Evolutionary conservation across 2,329 filamentous ascomycete genomes (phyloP).

Genomic region (Aspergillus puulaauensis): DNA sequence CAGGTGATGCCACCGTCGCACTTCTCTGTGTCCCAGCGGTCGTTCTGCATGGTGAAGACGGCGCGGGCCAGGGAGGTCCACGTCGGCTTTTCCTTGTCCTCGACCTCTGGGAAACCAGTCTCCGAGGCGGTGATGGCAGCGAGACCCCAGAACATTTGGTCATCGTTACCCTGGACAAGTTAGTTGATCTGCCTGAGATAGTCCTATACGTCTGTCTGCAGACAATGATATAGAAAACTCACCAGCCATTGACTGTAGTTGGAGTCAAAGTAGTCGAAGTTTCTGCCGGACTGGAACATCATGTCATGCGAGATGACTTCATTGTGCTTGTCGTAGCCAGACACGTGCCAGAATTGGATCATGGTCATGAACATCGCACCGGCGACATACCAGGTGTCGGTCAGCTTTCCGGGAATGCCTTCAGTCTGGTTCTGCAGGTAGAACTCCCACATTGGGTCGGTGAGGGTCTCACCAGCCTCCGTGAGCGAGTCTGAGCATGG

Average conservation of each 20-base stretch:
- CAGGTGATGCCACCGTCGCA: conserved; percentile 77
- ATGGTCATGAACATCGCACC: conserved; percentile 68
- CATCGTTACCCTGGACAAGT: conserved; percentile 44
- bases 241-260: conserved; percentile 39
- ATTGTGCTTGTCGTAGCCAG: conserved; percentile 69
- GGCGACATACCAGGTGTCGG: conserved; percentile 58
- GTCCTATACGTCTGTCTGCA: not conserved
- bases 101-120: conserved; percentile 68
- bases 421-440: conserved; percentile 30
- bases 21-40: conserved; percentile 62
- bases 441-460: conserved; percentile 29
- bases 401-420: conserved; percentile 31
- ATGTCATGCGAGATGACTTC: conserved; percentile 64
- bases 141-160: conserved; percentile 75
- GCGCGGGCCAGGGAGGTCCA: conserved; percentile 74
- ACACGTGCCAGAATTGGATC: conserved; percentile 80
- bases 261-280: conserved; percentile 72
- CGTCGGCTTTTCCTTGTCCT: conserved; percentile 60
- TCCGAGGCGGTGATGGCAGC: conserved; percentile 74
- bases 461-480: conserved; percentile 24
- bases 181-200: not conserved
- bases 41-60: conserved; percentile 72
- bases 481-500: conserved; percentile 21
- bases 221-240: not conserved
- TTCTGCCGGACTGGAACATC: conserved; percentile 68